Evolutionary conservation across 495 filamentous ascomycete species (phyloP), one percentile per base, ranked within the genome.

Genomic region (Annulohypoxylon bovei): DNA sequence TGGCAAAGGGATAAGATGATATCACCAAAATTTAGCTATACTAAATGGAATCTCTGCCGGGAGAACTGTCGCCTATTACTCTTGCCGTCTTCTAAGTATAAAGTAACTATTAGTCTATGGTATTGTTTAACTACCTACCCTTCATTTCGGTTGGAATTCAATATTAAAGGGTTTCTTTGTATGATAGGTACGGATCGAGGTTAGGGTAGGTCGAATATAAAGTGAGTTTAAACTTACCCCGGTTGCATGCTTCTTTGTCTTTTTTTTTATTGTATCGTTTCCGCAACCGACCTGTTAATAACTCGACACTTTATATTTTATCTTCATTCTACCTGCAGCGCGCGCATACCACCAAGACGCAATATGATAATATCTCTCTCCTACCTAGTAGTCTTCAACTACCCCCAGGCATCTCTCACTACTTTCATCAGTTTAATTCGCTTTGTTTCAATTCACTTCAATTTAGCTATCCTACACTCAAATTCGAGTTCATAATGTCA

Each of bases 181-280:
- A 9, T 33, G 14, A 33, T 18, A 20, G 14, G 18, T 18, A 20
- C 27, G 12, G 0, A 33, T 33, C 27, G 3, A 20, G 50, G 33
- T 33, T 53, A 30, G 27, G 16, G 14, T 27, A 20, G 20, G 27
- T 33, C n/a, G 30, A 14, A 3, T 14, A 49, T 22, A 49, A 49
- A 49, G 46, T 22, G 7, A 20, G 20, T 33, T 16, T 27, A 53
- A 16, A 53, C 1, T 1, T 16, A 18, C 6, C 1, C 50, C 30
- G 30, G 14, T 33, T 32, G 3, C 27, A 53, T 18, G 50, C 50
- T 53, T 27, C 50, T 53, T 53, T 53, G 50, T 53, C 50, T 8
- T 53, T 32, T n/a, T n/a, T n/a, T n/a, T n/a, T n/a, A n/a, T n/a
- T 20, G n/a, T 6, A 9, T 33, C 7, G 4, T 53, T 53, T 32